Conservation (phyloP, 306 rosid species). For the Trifolium repens region DNA sequence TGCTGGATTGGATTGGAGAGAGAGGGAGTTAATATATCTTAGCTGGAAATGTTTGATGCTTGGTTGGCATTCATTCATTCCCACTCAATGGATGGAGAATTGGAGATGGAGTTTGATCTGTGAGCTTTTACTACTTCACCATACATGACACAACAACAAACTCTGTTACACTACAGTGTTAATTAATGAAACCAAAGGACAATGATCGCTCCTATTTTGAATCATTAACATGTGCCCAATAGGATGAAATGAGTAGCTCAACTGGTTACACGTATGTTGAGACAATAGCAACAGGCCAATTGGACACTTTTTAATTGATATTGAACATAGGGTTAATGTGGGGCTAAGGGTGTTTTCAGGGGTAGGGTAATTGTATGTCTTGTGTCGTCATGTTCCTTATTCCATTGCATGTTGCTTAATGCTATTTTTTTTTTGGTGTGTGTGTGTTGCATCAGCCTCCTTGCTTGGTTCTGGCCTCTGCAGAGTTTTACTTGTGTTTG, state of each 20-base stretch:
- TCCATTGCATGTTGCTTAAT: too few relatives aligned
- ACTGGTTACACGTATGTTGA: not conserved
- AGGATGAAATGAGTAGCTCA: too few relatives aligned
- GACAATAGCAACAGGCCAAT: not conserved
- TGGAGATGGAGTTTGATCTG: not conserved
- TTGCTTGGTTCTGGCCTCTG: too few relatives aligned
- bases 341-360: too few relatives aligned
- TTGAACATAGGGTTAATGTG: too few relatives aligned
- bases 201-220: not conserved
- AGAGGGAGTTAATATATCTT: not conserved
- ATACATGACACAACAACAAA: too few relatives aligned
- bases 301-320: not conserved
- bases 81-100: not conserved
- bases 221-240: too few relatives aligned
- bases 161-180: not conserved
- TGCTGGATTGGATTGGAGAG: not conserved
- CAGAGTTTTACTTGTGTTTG: too few relatives aligned
- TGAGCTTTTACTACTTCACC: not conserved
- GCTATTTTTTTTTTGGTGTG: too few relatives aligned
- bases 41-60: constrained; percentile 23
- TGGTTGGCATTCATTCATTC: constrained; percentile 39
- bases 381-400: too few relatives aligned
- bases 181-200: not conserved
- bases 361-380: too few relatives aligned
- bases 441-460: too few relatives aligned